Conservation (phyloP, 306 rosid genomes). For the Sicyos edulis region DNA sequence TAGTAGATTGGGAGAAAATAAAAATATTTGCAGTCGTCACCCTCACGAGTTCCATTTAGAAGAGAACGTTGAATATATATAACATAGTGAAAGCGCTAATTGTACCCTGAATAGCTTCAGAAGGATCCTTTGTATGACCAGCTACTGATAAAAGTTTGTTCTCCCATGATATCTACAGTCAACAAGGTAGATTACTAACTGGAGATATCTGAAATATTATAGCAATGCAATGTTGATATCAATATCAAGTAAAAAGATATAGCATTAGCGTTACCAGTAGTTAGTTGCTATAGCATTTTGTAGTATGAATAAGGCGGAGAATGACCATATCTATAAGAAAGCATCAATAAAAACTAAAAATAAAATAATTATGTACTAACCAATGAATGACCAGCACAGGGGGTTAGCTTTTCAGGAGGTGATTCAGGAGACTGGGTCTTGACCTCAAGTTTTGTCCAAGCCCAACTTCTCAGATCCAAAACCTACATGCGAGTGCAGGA, state of each 20-base stretch:
- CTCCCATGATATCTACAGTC: constrained; percentile 70
- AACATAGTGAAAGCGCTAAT: not conserved
- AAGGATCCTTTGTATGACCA: constrained; percentile 80
- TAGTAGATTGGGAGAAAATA: not conserved
- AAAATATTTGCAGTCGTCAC: not conserved
- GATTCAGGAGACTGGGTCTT: constrained; percentile 45
- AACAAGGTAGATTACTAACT: constrained; percentile 15
- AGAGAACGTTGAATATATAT: not conserved
- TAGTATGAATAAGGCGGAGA: not conserved
- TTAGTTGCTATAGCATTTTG: not conserved
- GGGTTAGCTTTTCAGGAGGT: constrained; percentile 41
- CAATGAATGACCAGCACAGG: constrained; percentile 93
- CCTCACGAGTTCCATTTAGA: not conserved
- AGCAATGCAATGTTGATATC: not conserved
- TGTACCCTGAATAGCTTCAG: constrained; percentile 72
- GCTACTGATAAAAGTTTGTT: constrained; percentile 74
- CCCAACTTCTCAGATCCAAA: constrained; percentile 85
- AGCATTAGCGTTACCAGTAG: not conserved
- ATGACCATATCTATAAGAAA: not conserved
- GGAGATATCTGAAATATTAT: constrained; percentile 3
- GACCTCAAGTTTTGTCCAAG: constrained; percentile 74
- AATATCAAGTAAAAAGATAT: constrained; percentile 2
- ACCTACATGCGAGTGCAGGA: constrained; percentile 40
- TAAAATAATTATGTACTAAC: constrained; percentile 40
- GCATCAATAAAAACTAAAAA: not conserved